Conservation (phyloP, 345 rosid genomes). For the Erodium maritimum region DNA sequence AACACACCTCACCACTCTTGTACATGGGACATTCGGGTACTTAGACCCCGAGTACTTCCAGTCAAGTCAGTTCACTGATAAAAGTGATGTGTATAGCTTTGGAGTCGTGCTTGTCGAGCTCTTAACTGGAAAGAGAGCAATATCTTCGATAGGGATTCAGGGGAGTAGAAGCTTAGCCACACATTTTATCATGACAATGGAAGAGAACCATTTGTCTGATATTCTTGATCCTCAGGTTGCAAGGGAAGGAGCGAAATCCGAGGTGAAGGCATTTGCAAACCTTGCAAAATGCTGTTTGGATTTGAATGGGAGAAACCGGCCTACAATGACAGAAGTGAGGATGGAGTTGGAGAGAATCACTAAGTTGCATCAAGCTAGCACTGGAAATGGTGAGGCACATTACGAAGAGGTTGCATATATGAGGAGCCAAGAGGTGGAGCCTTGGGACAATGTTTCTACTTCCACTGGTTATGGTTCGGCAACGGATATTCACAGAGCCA, state of each 20-base stretch:
- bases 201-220: background rate
- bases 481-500: background rate
- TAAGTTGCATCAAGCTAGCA: background rate
- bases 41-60: conserved; percentile 2
- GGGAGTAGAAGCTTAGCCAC: background rate
- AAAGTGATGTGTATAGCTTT: conserved; percentile 4
- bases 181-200: background rate
- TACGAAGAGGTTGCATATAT: background rate
- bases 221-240: background rate
- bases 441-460: background rate
- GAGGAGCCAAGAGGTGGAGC: background rate
- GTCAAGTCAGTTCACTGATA: no score
- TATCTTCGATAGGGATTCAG: background rate
- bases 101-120: conserved; percentile 10
- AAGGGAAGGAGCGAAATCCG: background rate
- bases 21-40: conserved; percentile 7
- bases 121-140: conserved; percentile 1
- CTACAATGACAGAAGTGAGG: background rate
- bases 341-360: background rate
- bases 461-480: background rate
- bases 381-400: background rate
- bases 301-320: background rate
- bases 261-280: background rate
- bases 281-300: conserved; percentile 6
- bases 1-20: conserved; percentile 4